These are phyloP conservation scores for Monotropa hypopitys DNA, from an alignment of 179 eudicot species.

Conservation along the genomic window DNA sequence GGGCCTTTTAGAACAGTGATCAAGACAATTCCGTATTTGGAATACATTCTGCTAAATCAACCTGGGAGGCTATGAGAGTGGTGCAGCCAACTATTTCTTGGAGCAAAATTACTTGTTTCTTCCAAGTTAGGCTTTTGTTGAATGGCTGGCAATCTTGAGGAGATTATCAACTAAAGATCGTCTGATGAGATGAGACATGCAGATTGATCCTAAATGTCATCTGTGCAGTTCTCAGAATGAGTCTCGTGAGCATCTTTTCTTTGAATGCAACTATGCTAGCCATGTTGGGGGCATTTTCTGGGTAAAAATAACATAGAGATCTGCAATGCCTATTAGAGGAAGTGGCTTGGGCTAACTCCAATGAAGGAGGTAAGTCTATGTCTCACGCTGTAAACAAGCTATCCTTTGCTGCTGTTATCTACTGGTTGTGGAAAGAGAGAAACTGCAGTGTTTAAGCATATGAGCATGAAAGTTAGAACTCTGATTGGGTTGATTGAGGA, in stretches of 20 bases:
- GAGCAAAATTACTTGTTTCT: neutral
- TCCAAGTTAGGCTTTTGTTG: neutral
- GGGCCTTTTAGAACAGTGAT: too few species aligned
- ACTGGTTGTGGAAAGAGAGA: neutral
- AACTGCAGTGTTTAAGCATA: neutral
- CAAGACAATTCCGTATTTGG: too few species aligned
- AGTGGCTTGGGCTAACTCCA: neutral
- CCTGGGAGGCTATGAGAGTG: neutral
- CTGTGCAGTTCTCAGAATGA: neutral
- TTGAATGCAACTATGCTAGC: neutral
- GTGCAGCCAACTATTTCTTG: neutral
- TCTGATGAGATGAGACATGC: neutral
- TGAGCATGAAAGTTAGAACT: too few species aligned
- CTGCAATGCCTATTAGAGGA: neutral
- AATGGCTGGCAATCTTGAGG: neutral
- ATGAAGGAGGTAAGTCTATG: neutral
- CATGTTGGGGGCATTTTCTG: neutral
- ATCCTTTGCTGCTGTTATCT: neutral
- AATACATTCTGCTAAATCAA: too few species aligned
- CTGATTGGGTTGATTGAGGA: too few species aligned
- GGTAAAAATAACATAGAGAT: neutral
- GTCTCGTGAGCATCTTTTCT: neutral
- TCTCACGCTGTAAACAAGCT: neutral
- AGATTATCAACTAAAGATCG: neutral
- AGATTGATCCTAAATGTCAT: neutral